These are phyloP conservation scores for Cephaloascus fragrans DNA, from an alignment of 805 yeast species.

Conservation along the genomic window DNA sequence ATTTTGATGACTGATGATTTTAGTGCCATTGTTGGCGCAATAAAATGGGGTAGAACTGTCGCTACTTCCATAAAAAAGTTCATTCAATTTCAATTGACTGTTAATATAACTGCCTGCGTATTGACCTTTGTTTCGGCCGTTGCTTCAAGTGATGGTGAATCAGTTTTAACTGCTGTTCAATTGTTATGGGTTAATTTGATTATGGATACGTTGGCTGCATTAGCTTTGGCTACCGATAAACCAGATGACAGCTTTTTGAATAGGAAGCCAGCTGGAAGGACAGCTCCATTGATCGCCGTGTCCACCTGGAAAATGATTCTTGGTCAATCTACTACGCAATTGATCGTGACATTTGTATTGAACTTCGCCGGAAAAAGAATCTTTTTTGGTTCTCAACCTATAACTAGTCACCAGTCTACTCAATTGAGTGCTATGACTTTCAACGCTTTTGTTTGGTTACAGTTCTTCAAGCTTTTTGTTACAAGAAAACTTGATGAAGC, in stretches of 20 bases:
- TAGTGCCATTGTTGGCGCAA: slow-evolving; percentile 89
- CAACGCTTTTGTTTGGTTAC: slow-evolving; percentile 96
- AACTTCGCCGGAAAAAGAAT: slow-evolving; percentile 69
- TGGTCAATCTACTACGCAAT: slow-evolving; percentile 76
- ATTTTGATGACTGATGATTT: slow-evolving; percentile 93
- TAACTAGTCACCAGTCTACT: slow-evolving; percentile 34
- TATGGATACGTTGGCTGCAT: slow-evolving; percentile 97
- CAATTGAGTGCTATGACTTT: slow-evolving; percentile 80
- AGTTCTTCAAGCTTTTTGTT: slow-evolving; percentile 86
- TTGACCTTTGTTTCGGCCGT: slow-evolving; percentile 92
- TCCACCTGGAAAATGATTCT: slow-evolving; percentile 99
- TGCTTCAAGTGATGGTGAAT: slow-evolving; percentile 63
- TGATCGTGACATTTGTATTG: slow-evolving; percentile 66
- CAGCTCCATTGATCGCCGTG: slow-evolving; percentile 67
- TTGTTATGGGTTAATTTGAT: slow-evolving; percentile 94
- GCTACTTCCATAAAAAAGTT: slow-evolving; percentile 90
- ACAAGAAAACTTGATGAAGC: slow-evolving; percentile 88
- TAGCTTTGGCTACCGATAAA: slow-evolving; percentile 95
- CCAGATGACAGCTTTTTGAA: slow-evolving; percentile 78
- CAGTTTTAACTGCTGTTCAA: slow-evolving; percentile 96
- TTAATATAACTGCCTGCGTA: slow-evolving; percentile 91
- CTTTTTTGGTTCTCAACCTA: slow-evolving; percentile 31
- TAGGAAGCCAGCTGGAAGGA: slow-evolving; percentile 77
- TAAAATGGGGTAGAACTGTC: slow-evolving; percentile 98
- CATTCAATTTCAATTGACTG: slow-evolving; percentile 93